Base-by-base conservation (phyloP, 2,329 filamentous ascomycete species). In the Fusarium haematococcum region DNA sequence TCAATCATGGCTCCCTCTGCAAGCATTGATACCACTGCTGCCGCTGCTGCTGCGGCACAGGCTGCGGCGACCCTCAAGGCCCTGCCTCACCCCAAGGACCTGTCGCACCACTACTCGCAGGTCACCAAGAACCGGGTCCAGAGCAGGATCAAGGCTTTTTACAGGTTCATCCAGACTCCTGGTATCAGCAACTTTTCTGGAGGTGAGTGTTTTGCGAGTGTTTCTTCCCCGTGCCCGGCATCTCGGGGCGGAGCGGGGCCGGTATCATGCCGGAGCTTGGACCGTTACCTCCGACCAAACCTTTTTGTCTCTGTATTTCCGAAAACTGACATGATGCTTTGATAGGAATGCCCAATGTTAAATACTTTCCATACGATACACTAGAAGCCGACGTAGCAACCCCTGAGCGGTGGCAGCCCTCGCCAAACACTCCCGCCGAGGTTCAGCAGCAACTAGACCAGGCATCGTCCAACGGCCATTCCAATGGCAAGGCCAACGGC, bases 291-390 rank as follows among this genome's bases (percentile, higher is more conserved):
- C 39, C 27, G 56, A 52, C 18, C 48, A 32, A 18, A 32, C 48
- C 2, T 4, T 30, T 52, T 3, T 52, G 33, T 7, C 5, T 2
- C 18, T 57, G 33, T 57, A n/a, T 39, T 35, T 37, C 54, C 41
- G 35, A 48, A 50, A 37, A 39, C 74, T 79, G 58, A 78, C 52
- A 58, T 45, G 52, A 43, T 30, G 18, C 48, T 20, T 43, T 23
- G 4, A 11, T 73, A 95, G 94, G 94, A 69, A 89, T 97, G 25
- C 95, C 95, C 18, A 92, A 97, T 82, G 87, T 92, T 43, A 89
- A 89, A 67, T 94, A 94, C 84, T 98, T 98, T 80, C 95, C 95
- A 10, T 98, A 93, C 83, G 95, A 98, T 78, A 97, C 95, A 1
- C 90, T 98, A 72, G 94, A 97, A 83, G 94, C 95, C 45, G 91